A percentile compares a stretch with the other conserved stretches of the same genome.
These are phyloP conservation scores for Rhynchospora breviuscula DNA, from an alignment of 176 grass and related monocot species.

Conservation along the genomic window DNA sequence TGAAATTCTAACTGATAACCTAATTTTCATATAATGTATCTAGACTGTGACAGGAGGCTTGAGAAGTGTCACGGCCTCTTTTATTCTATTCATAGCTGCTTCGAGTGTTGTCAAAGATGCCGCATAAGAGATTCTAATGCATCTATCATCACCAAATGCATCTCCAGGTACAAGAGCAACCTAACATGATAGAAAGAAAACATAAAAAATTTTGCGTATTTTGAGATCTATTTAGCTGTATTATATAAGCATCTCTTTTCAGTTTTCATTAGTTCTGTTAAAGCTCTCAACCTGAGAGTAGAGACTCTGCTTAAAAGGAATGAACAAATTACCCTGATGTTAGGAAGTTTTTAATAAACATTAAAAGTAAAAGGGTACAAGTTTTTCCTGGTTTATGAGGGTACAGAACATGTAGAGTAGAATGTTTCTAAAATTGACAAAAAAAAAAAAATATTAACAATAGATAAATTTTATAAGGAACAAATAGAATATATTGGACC, in stretches of 20 bases:
- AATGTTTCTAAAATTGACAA: background rate
- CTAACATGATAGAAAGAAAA: slow-evolving; percentile 16
- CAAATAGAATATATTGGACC: background rate
- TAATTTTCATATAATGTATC: background rate
- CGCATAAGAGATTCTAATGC: slow-evolving; percentile 77
- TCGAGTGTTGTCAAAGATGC: slow-evolving; percentile 67
- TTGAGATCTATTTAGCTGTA: background rate
- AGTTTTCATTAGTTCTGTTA: background rate
- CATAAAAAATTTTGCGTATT: background rate
- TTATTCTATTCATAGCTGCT: slow-evolving; percentile 62
- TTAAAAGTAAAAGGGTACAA: background rate
- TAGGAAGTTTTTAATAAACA: background rate
- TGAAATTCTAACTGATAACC: background rate
- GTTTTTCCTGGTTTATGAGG: background rate
- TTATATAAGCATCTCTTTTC: background rate
- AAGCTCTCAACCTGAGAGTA: background rate
- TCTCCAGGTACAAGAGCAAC: slow-evolving; percentile 84
- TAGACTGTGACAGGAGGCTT: slow-evolving; percentile 54
- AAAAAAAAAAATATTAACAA: no score
- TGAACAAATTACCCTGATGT: background rate
- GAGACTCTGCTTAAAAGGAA: background rate
- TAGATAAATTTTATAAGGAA: background rate
- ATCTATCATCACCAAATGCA: slow-evolving; percentile 87
- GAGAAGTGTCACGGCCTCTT: slow-evolving; percentile 60
- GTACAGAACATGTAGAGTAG: background rate